These are phyloP conservation scores for Diaporthe sp. DNA, from an alignment of 2,329 filamentous ascomycete species.

Conservation along the genomic window DNA sequence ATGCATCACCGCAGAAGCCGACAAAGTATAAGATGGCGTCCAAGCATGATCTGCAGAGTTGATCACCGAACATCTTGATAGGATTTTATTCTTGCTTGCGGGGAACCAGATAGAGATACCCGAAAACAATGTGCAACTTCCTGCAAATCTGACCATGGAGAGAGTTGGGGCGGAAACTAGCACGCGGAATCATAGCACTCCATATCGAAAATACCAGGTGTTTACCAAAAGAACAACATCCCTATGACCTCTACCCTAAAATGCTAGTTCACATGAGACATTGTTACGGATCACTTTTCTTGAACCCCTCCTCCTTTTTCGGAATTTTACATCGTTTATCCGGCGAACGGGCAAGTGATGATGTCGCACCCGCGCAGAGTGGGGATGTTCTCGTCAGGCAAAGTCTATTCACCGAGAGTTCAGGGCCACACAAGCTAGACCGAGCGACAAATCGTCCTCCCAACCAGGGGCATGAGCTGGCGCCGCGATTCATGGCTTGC, in stretches of 20 bases:
- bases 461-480: not conserved
- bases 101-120: not conserved
- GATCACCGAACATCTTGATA: not conserved
- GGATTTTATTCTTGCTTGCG: not conserved
- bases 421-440: not conserved
- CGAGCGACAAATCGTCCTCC: not conserved
- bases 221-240: not conserved
- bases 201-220: not conserved
- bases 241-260: not conserved
- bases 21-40: slow-evolving; percentile 12
- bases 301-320: not conserved
- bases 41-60: not conserved
- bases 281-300: not conserved
- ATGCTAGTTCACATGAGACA: not conserved
- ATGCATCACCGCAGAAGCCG: not conserved
- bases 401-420: slow-evolving; percentile 27
- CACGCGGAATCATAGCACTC: not conserved
- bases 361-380: not conserved
- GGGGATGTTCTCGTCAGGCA: not conserved
- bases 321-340: not conserved
- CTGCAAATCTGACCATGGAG: not conserved
- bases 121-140: not conserved
- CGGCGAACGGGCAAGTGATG: not conserved
- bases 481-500: slow-evolving; percentile 24
- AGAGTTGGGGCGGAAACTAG: not conserved